Base-by-base conservation (phyloP, 441 rosid genomes). In the Syzygium syzygioides region DNA sequence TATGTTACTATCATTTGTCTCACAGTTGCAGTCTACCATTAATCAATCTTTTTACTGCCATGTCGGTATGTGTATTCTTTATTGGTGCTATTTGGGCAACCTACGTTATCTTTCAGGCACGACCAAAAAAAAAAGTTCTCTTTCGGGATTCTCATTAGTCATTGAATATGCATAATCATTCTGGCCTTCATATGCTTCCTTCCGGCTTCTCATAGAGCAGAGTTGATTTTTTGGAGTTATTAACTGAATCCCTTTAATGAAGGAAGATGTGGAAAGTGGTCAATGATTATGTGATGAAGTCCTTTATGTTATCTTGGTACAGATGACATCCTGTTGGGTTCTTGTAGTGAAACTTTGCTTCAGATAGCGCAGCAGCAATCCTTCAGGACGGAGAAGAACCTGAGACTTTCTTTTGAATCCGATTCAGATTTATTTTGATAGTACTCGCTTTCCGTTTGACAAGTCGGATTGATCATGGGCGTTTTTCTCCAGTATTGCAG, bases 401-500 rank as follows among this genome's bases (percentile, higher is more conserved):
- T 20, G 18, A 76, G 17, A 41, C 52, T 76, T 76, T 13, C 83
- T 41, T 76, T n/a, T 76, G 52, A 37, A 37, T 76, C 83, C 6
- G 28, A 28, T 37, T 37, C 23, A 7, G 52, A 71, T 71, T 23
- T 37, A 3, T 71, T 37, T 11, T 20, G 17, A 6, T 6, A 5
- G 28, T 20, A 20, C 50, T 71, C 17, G 11, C 48, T 37, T 7
- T 76, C 52, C 6, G 17, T 23, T 30, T 41, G 41, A 45, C 52
- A 23, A 76, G 52, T 0, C 41, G 52, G 18, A 0, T 25, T 6
- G 83, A 37, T 0, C 52, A 11, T 20, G 17, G 83, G 20, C 52
- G n/a, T 71, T 71, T 28, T 71, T 37, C 50, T 71, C 28, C 93
- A 97, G 99, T 91, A 95, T 97, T 94, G 98, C 99, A 9, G 99